Base-by-base conservation (phyloP, 2,329 filamentous ascomycete species). In the Diaporthe helianthi region DNA sequence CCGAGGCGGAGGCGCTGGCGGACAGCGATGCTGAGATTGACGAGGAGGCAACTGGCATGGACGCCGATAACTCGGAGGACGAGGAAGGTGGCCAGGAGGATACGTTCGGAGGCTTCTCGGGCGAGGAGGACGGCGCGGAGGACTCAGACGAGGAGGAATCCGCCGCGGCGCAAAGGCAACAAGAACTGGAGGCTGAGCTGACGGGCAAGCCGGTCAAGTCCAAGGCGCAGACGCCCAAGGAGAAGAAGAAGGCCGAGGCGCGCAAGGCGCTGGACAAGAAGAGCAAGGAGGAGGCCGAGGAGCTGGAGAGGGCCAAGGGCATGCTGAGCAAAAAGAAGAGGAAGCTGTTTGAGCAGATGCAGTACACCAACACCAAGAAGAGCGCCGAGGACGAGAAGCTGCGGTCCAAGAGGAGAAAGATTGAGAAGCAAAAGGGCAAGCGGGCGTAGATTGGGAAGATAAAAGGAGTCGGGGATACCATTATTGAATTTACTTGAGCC, bases 281-380 rank as follows among this genome's bases (percentile, higher is more conserved):
- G 81, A 87, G 89, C 44, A 87, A 89, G 71, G 86, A 90, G 76
- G 92, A 96, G 78, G 90, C 92, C 4, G 96, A 98, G 80, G 94
- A 98, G 76, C 81, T 97, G 69, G 94, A 97, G 80, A 87, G 95
- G 72, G 91, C 93, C 79, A 98, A 97, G 89, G 96, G 97, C 84
- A 99, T 99, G 96, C 90, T 98, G 85, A 93, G 92, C 80, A 93
- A 97, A 81, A 96, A 97, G 88, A 99, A 98, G 90, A 87, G 96
- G 76, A 98, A 98, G 89, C 84, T 98, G 76, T 92, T 95, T 74
- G 96, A 98, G 85, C 96, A 98, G 85, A 99, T 99, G 93, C 87
- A 94, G 78, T 97, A 97, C 82, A 94, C 90, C 72, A 97, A 98
- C 82, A 94, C 91, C 83, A 94, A 96, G 87, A 93, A 93, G 85